A percentile compares a stretch with the other conserved stretches of the same genome.
phyloP scores from a whole-genome alignment of 495 filamentous ascomycete genomes.

The Thozetella sp. region DNA sequence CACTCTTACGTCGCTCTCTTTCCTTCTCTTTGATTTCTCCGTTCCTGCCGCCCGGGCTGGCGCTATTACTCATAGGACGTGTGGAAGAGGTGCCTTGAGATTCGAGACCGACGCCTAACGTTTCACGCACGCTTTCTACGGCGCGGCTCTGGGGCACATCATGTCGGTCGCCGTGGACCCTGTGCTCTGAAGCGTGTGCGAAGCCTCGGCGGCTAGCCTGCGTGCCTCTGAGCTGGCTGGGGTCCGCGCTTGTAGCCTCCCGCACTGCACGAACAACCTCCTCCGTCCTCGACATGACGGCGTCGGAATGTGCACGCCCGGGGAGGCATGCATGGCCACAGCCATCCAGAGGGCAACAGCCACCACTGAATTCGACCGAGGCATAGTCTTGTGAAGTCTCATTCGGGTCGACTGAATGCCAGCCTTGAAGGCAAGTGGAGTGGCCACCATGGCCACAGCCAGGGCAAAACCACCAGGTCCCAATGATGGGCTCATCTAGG shows the following conservation, averaged over 20 bases:
- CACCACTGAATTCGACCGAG: slow-evolving; percentile 53
- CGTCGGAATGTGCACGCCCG: slow-evolving; percentile 57
- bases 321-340: slow-evolving; percentile 76
- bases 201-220: not conserved
- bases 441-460: slow-evolving; percentile 79
- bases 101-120: not conserved
- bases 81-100: not conserved
- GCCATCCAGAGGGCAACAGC: slow-evolving; percentile 73
- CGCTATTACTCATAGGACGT: not conserved
- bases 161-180: slow-evolving; percentile 29
- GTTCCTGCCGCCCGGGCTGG: not conserved
- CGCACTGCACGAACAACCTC: slow-evolving; percentile 41
- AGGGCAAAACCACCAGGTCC: slow-evolving; percentile 71
- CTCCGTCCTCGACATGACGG: slow-evolving; percentile 31
- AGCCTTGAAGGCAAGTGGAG: slow-evolving; percentile 64
- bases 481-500: slow-evolving; percentile 23
- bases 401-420: slow-evolving; percentile 51
- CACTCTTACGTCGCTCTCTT: not conserved
- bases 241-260: slow-evolving; percentile 34
- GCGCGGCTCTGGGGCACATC: slow-evolving; percentile 53
- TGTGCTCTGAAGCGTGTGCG: slow-evolving; percentile 5
- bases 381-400: slow-evolving; percentile 8
- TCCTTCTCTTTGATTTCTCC: not conserved
- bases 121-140: slow-evolving; percentile 52
- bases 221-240: slow-evolving; percentile 2